Evolutionary conservation across 495 filamentous ascomycete species (phyloP).

Genomic region (Sabuloglossum arenarium): DNA sequence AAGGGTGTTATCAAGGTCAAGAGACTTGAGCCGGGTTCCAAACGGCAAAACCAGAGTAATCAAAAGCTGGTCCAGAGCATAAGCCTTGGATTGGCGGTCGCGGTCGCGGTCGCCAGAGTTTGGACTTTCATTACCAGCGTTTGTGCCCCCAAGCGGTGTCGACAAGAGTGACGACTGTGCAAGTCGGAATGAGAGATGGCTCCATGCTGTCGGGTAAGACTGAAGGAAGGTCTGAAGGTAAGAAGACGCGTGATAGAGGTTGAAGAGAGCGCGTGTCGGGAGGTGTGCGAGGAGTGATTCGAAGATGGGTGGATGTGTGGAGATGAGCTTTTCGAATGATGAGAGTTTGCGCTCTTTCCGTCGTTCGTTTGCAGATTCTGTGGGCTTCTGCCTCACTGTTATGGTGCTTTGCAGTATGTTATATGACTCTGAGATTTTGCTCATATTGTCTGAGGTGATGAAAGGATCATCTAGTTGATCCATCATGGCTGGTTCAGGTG

Average conservation of each 20-base stretch:
- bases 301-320: neutral
- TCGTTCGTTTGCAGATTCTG: neutral
- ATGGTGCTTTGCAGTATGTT: neutral
- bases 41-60: slow-evolving; percentile 33
- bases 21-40: slow-evolving; percentile 30
- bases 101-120: too few relatives aligned
- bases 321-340: neutral
- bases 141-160: slow-evolving; percentile 17
- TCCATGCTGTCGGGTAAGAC: slow-evolving; percentile 39
- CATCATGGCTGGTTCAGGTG: neutral
- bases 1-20: slow-evolving; percentile 41
- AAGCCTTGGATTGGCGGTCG: slow-evolving; percentile 30
- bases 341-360: neutral
- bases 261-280: slow-evolving; percentile 1
- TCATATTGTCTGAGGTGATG: neutral
- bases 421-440: too few relatives aligned
- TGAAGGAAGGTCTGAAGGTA: slow-evolving; percentile 20
- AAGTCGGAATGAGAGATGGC: slow-evolving; percentile 35
- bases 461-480: neutral
- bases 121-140: slow-evolving; percentile 9
- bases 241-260: slow-evolving; percentile 12
- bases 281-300: neutral
- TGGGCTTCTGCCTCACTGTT: neutral
- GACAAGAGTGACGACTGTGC: slow-evolving; percentile 24
- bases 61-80: slow-evolving; percentile 34